These are phyloP conservation scores for Fonsecaea multimorphosa DNA, from an alignment of 2,329 filamentous ascomycete species.

Conservation along the genomic window DNA sequence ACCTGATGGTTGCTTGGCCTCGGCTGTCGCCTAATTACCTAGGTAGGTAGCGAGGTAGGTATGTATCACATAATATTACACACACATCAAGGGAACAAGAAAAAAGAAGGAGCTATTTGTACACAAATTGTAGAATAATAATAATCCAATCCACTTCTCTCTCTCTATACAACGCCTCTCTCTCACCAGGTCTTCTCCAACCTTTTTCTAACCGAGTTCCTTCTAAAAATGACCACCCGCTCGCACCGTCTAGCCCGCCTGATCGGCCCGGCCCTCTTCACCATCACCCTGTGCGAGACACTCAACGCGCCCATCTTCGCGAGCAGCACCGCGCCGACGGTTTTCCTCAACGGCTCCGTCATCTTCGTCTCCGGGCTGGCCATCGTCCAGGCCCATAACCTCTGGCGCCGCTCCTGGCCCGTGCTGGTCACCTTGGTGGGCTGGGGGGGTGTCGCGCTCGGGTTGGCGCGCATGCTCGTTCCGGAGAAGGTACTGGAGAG, in stretches of 20 bases:
- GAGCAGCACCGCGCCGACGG: conserved; percentile 9
- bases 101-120: too few species aligned
- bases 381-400: conserved; percentile 14
- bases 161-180: too few species aligned
- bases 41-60: too few species aligned
- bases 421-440: conserved; percentile 21
- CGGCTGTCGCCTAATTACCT: too few species aligned
- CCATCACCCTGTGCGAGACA: conserved; percentile 8
- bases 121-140: too few species aligned
- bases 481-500: conserved; percentile 28
- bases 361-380: conserved; percentile 18
- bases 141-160: neutral
- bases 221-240: neutral
- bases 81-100: too few species aligned
- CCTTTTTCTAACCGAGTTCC: neutral
- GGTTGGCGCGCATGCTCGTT: conserved; percentile 20
- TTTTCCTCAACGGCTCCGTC: conserved; percentile 23
- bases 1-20: too few species aligned
- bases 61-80: too few species aligned
- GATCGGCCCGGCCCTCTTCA: conserved; percentile 16
- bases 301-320: conserved; percentile 23
- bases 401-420: conserved; percentile 13
- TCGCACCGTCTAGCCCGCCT: conserved; percentile 20
- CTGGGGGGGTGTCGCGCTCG: conserved; percentile 9
- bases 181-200: too few species aligned